Evolutionary conservation across 441 rosid genomes (phyloP), one percentile per base, ranked within the genome.

Genomic region (Rhodomyrtus psidioides): DNA sequence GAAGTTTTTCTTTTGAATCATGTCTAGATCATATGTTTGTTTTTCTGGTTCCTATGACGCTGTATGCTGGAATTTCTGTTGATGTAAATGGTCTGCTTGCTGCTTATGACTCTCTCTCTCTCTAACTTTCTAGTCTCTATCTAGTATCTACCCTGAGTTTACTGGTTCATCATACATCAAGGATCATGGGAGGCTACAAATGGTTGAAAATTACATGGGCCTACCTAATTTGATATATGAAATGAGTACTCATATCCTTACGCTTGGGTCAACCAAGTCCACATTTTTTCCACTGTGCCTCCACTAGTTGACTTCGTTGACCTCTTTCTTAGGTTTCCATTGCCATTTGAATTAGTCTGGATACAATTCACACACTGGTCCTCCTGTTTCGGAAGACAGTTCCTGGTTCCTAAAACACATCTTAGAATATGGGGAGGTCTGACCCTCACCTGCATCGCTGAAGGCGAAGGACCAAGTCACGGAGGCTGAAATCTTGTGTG

Each of bases 71-170:
- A 44, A 84, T 44, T 81, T 24, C 83, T 87, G 86, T 51, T 65
- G 23, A 74, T 89, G 89, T 89, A 90, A 89, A 91, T 86, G 87
- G 86, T 58, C 87, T 84, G 89, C 59, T 88, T 86, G 90, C 83
- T 65, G 84, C 75, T 85, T 88, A 74, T 51, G 53, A 58, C 49
- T 3, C n/a, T 26, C 62, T 54, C 53, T 28, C 14, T 34, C 34
- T 34, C 34, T 34, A 34, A 8, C 44, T 10, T 21, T 30, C 7
- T 62, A 9, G 23, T 2, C 44, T 19, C 26, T 65, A 42, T 8
- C 79, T 70, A 39, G n/a, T 4, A 34, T 34, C 79, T 70, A 39
- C 49, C 79, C 15, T 12, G 49, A 70, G n/a, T 70, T 39, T 70
- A 49, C 6, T 70, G n/a, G n/a, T 39, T 70, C 49, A 34, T 34